Evolutionary conservation across 2,329 filamentous ascomycete genomes (phyloP), one percentile per base, ranked within the genome.

Genomic region (Aspergillus hortae): DNA sequence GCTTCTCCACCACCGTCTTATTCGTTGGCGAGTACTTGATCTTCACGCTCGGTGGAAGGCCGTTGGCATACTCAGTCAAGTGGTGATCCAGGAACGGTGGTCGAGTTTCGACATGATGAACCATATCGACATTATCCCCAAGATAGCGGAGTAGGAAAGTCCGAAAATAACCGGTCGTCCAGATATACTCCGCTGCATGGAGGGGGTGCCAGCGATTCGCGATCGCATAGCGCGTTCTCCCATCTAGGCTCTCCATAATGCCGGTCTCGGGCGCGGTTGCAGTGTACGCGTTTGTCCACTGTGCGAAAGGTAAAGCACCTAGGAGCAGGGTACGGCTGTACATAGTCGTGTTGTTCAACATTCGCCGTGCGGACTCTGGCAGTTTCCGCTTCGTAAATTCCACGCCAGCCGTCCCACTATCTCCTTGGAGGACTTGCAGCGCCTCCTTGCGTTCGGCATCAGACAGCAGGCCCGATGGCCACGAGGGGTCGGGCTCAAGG

Each of bases 401-500:
- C 46, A 48, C 43, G 6, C 15, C 53, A 25, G 44, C 48, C 42
- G 48, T 47, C 14, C 47, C 7, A 27, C 56, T 46, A 19, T 46
- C 21, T 15, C 45, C 25, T 2, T 49, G 38, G 14, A 38, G n/a
- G 2, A 38, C 11, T 9, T 38, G 35, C 15, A n/a, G 14, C 4
- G 35, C 35, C 14, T 38, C 14, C 14, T 42, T 42, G 46, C 46
- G 41, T 21, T 35, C 30, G 4, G 72, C 59, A 1, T 56, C 42
- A n/a, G 62, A 61, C 0, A 67, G 57, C 35, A 17, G 1, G 10
- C 27, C 12, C 35, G 35, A 38, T 0, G 65, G 61, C 63, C 64
- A 67, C n/a, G 72, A 56, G 6, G 45, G 46, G 56, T 83, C 81
- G 1, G 72, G 59, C 56, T 82, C 80, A 10, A 73, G 70, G 2